Conservation (phyloP, 139 green algal species). For the Chlamydomonas applanata region DNA sequence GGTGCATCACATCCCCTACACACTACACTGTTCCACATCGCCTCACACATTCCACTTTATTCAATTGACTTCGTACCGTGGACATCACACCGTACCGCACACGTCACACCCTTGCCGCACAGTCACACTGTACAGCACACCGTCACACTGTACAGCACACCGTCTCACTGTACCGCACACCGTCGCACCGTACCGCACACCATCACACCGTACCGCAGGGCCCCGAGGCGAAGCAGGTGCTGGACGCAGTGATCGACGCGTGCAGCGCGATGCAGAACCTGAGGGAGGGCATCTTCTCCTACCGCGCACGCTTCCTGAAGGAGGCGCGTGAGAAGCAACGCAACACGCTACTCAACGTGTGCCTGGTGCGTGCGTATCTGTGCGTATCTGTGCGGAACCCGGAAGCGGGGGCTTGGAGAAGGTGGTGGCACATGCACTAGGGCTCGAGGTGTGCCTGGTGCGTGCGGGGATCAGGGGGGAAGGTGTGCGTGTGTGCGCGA, state of each 20-base stretch:
- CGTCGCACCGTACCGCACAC: slow-evolving; percentile 63
- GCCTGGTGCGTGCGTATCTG: slow-evolving; percentile 45
- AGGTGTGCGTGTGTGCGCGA: too few species aligned
- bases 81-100: too few species aligned
- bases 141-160: not conserved
- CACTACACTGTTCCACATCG: too few species aligned
- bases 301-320: slow-evolving; percentile 75
- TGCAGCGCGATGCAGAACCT: slow-evolving; percentile 86
- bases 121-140: not conserved
- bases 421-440: too few species aligned
- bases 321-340: slow-evolving; percentile 80
- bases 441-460: not conserved
- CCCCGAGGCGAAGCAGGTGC: slow-evolving; percentile 61
- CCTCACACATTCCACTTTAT: too few species aligned
- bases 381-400: too few species aligned
- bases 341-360: slow-evolving; percentile 69
- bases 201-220: too few species aligned
- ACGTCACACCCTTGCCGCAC: not conserved
- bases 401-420: too few species aligned
- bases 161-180: not conserved
- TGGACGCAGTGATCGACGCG: slow-evolving; percentile 83
- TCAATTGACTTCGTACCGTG: too few species aligned
- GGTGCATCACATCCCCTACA: too few species aligned
- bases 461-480: too few species aligned
- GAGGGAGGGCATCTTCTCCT: slow-evolving; percentile 82